Conservation (phyloP, 164 flowering plant species). For the Hamamelis virginiana region DNA sequence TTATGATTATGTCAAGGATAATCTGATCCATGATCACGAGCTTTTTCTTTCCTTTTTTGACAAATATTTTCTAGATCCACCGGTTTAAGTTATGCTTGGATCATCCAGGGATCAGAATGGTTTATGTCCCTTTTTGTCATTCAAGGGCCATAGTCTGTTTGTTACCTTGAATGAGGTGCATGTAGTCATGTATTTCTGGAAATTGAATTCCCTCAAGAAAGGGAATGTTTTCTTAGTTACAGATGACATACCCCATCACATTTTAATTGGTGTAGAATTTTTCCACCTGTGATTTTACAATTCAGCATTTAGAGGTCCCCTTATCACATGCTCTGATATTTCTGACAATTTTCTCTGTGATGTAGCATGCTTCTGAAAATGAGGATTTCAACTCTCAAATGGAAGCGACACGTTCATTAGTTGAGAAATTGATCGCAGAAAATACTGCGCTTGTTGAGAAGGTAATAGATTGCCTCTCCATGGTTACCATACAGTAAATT, state of each 20-base stretch:
- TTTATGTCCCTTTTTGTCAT: background rate
- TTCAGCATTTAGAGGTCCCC: background rate
- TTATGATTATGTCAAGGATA: no score
- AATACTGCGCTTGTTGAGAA: slow-evolving; percentile 79
- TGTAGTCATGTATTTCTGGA: no score
- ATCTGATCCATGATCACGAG: no score
- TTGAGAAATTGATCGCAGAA: slow-evolving; percentile 63
- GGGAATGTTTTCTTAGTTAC: no score
- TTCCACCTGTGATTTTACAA: no score
- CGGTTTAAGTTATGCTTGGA: background rate
- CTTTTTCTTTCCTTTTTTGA: background rate
- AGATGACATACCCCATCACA: no score
- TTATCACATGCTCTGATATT: background rate
- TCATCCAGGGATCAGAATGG: background rate
- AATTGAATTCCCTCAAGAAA: no score
- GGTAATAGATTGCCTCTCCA: slow-evolving; percentile 33
- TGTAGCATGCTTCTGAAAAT: slow-evolving; percentile 38
- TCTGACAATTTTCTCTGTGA: slow-evolving; percentile 8
- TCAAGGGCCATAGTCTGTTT: no score
- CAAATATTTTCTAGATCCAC: background rate
- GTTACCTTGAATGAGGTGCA: no score
- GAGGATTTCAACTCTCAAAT: slow-evolving; percentile 46
- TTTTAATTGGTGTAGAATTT: no score
- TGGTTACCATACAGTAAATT: background rate
- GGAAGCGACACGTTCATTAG: slow-evolving; percentile 51